These are phyloP conservation scores for Rhizopus arrhizus DNA, from an alignment of 371 early-diverging fungal genomes.

Conservation along the genomic window DNA sequence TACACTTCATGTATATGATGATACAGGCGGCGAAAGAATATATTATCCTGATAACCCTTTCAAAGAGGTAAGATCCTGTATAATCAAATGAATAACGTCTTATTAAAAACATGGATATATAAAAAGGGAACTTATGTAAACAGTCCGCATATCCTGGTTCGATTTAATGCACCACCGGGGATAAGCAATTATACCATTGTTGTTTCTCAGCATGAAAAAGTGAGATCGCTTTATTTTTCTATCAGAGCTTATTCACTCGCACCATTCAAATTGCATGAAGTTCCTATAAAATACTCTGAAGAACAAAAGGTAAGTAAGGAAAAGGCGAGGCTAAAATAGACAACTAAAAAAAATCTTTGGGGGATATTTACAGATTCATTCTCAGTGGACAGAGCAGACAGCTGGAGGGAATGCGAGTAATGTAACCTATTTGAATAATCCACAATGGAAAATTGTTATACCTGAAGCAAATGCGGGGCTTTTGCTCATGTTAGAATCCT, in stretches of 20 bases:
- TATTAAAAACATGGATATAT: neutral
- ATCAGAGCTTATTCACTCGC: constrained; percentile 71
- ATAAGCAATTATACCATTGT: constrained; percentile 72
- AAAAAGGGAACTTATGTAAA: constrained; percentile 79
- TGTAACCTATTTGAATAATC: constrained; percentile 75
- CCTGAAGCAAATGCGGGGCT: constrained; percentile 34
- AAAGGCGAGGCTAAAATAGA: neutral
- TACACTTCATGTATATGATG: constrained; percentile 79
- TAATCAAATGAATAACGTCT: neutral
- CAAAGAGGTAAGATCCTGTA: constrained; percentile 36
- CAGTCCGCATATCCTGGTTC: constrained; percentile 78
- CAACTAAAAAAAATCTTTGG: neutral
- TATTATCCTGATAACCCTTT: constrained; percentile 78
- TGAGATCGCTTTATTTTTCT: constrained; percentile 70
- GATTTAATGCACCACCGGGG: constrained; percentile 71
- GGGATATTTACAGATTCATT: constrained; percentile 43
- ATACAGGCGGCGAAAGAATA: constrained; percentile 70
- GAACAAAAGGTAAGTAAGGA: constrained; percentile 55
- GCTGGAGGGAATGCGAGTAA: constrained; percentile 79
- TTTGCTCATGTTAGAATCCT: constrained; percentile 69
- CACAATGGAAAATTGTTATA: constrained; percentile 73
- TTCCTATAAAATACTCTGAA: constrained; percentile 63
- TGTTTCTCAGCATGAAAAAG: constrained; percentile 78
- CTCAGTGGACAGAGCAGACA: constrained; percentile 77
- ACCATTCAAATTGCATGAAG: constrained; percentile 64